Conservation (phyloP, 2,329 filamentous ascomycete species). For the Penicillium janthinellum region DNA sequence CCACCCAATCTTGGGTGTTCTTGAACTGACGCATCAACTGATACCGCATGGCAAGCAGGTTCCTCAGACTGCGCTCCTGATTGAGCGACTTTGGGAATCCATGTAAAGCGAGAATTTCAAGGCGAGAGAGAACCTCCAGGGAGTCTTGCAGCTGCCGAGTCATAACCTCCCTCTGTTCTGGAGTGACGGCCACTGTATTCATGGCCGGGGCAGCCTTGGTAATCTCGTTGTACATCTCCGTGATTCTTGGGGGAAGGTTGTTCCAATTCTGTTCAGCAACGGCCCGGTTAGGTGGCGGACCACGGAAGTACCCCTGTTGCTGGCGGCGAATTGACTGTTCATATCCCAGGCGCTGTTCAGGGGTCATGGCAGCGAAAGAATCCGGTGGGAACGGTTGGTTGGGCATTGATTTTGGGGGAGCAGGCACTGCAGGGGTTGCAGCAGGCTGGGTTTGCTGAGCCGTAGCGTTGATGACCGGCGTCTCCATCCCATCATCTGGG, state of each 20-base stretch:
- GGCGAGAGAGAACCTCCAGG: conserved; percentile 45
- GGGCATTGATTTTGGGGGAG: conserved; percentile 21
- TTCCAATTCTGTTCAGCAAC: conserved; percentile 43
- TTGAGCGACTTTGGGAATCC: conserved; percentile 42
- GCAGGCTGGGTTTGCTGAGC: conserved; percentile 31
- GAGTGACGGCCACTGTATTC: conserved; percentile 38
- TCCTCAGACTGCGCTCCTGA: conserved; percentile 43
- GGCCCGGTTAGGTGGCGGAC: conserved; percentile 33
- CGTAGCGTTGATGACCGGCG: conserved; percentile 42
- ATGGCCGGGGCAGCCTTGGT: conserved; percentile 34
- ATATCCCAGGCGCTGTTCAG: conserved; percentile 44
- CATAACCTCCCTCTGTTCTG: conserved; percentile 44
- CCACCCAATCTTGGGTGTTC: conserved; percentile 41
- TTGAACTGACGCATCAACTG: conserved; percentile 52
- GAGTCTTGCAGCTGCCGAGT: conserved; percentile 43
- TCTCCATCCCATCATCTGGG: conserved; percentile 51
- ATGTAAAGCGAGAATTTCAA: conserved; percentile 45
- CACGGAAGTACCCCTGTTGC: conserved; percentile 34
- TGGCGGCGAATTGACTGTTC: conserved; percentile 42
- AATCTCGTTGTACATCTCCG: conserved; percentile 44
- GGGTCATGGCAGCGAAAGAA: conserved; percentile 42
- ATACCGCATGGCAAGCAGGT: conserved; percentile 45
- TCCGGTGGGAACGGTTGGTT: conserved; percentile 34
- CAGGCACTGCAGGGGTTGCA: conserved; percentile 22
- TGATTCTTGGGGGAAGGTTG: conserved; percentile 41